These are phyloP conservation scores for Monosporascus sp. DNA, from an alignment of 2,329 filamentous ascomycete genomes.

Conservation along the genomic window DNA sequence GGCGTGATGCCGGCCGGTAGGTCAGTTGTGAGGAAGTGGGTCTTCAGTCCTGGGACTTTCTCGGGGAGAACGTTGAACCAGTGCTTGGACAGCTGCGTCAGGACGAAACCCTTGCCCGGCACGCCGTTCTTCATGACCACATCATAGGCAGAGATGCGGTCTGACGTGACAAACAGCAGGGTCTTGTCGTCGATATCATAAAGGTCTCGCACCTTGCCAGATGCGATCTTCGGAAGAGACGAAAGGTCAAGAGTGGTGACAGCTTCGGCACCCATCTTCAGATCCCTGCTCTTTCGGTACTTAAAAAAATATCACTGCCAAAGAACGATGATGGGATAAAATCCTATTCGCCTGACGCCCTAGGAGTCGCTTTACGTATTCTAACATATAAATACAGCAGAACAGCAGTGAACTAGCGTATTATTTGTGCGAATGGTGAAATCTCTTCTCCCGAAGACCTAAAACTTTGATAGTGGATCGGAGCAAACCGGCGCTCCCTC, in stretches of 20 bases:
- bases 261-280: slow-evolving; percentile 15
- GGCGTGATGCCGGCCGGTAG: slow-evolving; percentile 28
- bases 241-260: slow-evolving; percentile 23
- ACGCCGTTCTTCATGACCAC: slow-evolving; percentile 51
- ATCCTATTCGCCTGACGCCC: too few relatives aligned
- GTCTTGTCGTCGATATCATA: slow-evolving; percentile 66
- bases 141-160: slow-evolving; percentile 94
- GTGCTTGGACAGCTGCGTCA: slow-evolving; percentile 42
- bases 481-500: slow-evolving; percentile 11
- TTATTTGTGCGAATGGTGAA: not conserved
- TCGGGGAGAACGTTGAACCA: slow-evolving; percentile 48
- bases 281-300: slow-evolving; percentile 1
- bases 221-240: slow-evolving; percentile 26
- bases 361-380: too few relatives aligned
- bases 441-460: not conserved
- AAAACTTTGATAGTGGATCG: slow-evolving; percentile 10
- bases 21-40: slow-evolving; percentile 45
- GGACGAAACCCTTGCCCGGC: slow-evolving; percentile 47
- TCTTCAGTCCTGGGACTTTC: slow-evolving; percentile 42
- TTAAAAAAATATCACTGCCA: not conserved
- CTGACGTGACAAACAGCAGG: slow-evolving; percentile 78
- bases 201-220: slow-evolving; percentile 72
- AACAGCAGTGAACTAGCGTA: too few relatives aligned
- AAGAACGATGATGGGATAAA: too few relatives aligned
- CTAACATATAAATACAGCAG: too few relatives aligned